A percentile compares a stretch with the other conserved stretches of the same genome.
Evolutionary conservation across 257 asterid species (phyloP).

Genomic region (Solanum sejunctum): DNA sequence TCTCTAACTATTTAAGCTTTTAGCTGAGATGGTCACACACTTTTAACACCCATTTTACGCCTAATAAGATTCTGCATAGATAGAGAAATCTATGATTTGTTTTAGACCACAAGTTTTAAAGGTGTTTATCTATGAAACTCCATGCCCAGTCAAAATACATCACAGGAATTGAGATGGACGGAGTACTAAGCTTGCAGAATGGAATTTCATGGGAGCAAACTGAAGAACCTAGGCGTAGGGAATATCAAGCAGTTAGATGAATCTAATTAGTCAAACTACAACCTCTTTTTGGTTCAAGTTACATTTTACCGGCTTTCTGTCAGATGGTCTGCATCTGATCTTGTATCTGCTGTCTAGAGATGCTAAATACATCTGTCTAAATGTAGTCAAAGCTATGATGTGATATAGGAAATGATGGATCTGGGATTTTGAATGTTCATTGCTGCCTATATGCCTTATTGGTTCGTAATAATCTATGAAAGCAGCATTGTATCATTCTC

Average conservation of each 20-base stretch:
- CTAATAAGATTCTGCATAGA: no score
- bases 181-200: not conserved
- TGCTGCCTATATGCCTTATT: not conserved
- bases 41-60: no score
- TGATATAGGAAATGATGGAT: not conserved
- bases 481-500: not conserved
- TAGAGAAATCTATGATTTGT: no score
- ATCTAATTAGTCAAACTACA: not conserved
- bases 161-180: no score
- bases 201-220: not conserved
- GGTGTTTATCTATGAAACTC: no score
- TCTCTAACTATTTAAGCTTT: no score
- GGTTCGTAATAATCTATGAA: not conserved
- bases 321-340: not conserved
- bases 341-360: not conserved
- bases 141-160: no score
- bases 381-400: not conserved
- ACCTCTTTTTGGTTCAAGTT: not conserved
- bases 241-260: not conserved
- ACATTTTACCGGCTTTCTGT: not conserved
- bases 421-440: not conserved
- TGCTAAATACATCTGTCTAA: not conserved
- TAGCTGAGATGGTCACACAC: no score
- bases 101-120: no score
- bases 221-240: not conserved